Percentiles rank a stretch among this genome's conserved stretches.
These are phyloP conservation scores for Malus hybrid DNA, from an alignment of 331 rosid genomes.

Conservation along the genomic window DNA sequence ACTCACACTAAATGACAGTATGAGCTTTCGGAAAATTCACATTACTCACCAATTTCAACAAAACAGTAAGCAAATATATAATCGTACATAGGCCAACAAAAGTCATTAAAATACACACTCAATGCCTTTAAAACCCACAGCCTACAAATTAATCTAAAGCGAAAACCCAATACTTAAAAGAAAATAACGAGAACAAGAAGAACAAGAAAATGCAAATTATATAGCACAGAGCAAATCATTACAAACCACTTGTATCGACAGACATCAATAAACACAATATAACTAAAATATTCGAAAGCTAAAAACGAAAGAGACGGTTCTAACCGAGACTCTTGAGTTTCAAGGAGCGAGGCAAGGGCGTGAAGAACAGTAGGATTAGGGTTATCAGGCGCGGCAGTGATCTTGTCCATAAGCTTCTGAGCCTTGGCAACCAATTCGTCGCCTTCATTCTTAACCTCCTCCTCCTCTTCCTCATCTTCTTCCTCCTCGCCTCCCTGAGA, in stretches of 20 bases:
- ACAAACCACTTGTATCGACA: too few relatives aligned
- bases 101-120: not conserved
- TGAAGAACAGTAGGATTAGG: constrained; percentile 71
- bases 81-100: not conserved
- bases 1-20: not conserved
- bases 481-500: constrained; percentile 21
- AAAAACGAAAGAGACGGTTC: not conserved
- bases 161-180: not conserved
- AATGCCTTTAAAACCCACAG: not conserved
- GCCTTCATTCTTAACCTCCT: constrained; percentile 64
- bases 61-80: not conserved
- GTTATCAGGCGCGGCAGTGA: constrained; percentile 65
- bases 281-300: too few relatives aligned
- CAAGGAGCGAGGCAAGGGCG: constrained; percentile 79
- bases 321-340: constrained; percentile 70
- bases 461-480: constrained; percentile 44
- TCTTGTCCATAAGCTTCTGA: constrained; percentile 74
- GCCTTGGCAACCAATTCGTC: constrained; percentile 70
- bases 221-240: not conserved
- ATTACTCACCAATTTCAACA: not conserved
- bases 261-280: not conserved
- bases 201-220: not conserved
- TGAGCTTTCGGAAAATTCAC: not conserved
- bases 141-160: not conserved
- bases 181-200: not conserved